phyloP scores from a whole-genome alignment of 331 rosid genomes.

The Quercus lobata region DNA sequence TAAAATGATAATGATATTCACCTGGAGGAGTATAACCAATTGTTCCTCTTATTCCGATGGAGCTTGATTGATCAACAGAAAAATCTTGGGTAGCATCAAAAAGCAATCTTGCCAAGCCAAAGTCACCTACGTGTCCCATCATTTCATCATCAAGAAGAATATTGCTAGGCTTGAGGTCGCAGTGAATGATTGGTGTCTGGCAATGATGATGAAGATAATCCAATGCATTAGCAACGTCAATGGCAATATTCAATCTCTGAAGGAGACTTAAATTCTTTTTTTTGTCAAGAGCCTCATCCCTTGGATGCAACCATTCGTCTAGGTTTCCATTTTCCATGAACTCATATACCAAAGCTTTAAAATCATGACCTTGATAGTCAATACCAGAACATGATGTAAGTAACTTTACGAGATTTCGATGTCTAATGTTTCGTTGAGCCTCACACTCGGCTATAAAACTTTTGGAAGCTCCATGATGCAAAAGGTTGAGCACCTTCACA shows the following conservation, averaged over 20 bases:
- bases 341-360: slow-evolving; percentile 45
- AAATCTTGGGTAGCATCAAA: slow-evolving; percentile 24
- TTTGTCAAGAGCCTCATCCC: background rate
- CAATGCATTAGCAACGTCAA: slow-evolving; percentile 49
- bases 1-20: slow-evolving; percentile 15
- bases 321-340: slow-evolving; percentile 47
- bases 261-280: slow-evolving; percentile 26
- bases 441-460: slow-evolving; percentile 48
- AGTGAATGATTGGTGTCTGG: slow-evolving; percentile 47
- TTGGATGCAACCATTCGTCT: slow-evolving; percentile 49
- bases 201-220: slow-evolving; percentile 46
- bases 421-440: slow-evolving; percentile 35
- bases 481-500: slow-evolving; percentile 42
- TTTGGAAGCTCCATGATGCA: slow-evolving; percentile 37
- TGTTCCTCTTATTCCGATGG: slow-evolving; percentile 40
- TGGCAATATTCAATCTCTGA: slow-evolving; percentile 41
- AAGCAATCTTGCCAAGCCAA: slow-evolving; percentile 50
- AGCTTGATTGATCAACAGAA: background rate
- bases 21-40: slow-evolving; percentile 50
- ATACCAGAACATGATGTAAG: slow-evolving; percentile 38
- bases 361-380: slow-evolving; percentile 47
- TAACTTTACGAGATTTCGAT: slow-evolving; percentile 53
- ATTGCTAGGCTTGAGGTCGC: slow-evolving; percentile 59
- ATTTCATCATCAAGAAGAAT: slow-evolving; percentile 47
- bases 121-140: slow-evolving; percentile 56